phyloP scores from a whole-genome alignment of 345 rosid genomes.

The Murraya koenigii region DNA sequence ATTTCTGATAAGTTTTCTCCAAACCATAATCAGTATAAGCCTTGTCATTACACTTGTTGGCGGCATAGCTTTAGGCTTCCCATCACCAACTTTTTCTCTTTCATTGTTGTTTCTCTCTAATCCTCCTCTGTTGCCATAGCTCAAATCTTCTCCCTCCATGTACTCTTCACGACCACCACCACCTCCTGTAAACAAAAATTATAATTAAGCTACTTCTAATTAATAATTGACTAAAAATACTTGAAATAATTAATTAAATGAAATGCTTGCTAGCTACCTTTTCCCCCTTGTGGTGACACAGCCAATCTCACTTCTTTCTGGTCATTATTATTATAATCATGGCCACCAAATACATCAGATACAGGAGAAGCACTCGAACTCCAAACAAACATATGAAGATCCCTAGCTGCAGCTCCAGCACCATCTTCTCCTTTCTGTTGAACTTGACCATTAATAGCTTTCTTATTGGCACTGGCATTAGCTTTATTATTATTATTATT shows the following conservation, averaged over 20 bases:
- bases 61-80: slow-evolving; percentile 74
- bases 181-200: slow-evolving; percentile 22
- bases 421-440: slow-evolving; percentile 41
- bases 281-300: slow-evolving; percentile 83
- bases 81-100: slow-evolving; percentile 49
- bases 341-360: slow-evolving; percentile 79
- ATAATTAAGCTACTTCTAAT: neutral
- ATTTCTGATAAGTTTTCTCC: slow-evolving; percentile 98
- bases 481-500: slow-evolving; percentile 30
- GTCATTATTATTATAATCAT: slow-evolving; percentile 44
- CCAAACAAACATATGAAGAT: slow-evolving; percentile 98
- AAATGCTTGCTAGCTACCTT: slow-evolving; percentile 31
- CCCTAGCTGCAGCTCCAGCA: slow-evolving; percentile 35
- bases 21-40: slow-evolving; percentile 95
- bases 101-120: slow-evolving; percentile 40
- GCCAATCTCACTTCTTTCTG: slow-evolving; percentile 71
- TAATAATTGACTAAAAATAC: neutral
- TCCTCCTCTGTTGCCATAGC: slow-evolving; percentile 75
- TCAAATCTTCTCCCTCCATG: slow-evolving; percentile 76
- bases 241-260: too few relatives aligned
- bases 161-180: slow-evolving; percentile 46
- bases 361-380: slow-evolving; percentile 96
- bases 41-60: slow-evolving; percentile 98
- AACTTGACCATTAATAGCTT: slow-evolving; percentile 36
- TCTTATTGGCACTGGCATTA: slow-evolving; percentile 37